Evolutionary conservation across 257 asterid genomes (phyloP).

Genomic region (Solanum piurae): DNA sequence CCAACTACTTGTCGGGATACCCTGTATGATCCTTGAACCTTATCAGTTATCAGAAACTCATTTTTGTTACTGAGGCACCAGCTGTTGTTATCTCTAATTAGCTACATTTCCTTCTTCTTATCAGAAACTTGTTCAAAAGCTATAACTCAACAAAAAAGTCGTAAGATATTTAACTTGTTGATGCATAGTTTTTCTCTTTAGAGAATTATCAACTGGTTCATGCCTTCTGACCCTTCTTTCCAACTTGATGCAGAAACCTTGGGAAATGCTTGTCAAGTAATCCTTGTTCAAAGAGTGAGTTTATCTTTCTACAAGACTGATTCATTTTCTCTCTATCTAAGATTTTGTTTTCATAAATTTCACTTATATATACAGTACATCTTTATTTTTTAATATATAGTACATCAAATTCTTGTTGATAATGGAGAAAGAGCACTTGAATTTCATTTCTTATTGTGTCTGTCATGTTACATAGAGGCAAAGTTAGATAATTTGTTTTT

Average conservation of each 20-base stretch:
- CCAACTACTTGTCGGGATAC: constrained; percentile 28
- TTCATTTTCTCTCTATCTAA: neutral
- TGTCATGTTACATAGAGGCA: neutral
- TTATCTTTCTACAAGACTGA: neutral
- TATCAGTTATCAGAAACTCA: no score
- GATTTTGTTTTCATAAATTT: no score
- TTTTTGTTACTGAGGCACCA: neutral
- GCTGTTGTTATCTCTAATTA: neutral
- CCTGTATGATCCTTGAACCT: constrained; percentile 20
- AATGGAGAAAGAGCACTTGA: neutral
- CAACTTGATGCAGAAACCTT: constrained; percentile 17
- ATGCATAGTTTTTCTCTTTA: neutral
- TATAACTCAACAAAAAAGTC: constrained; percentile 5
- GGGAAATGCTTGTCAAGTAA: constrained; percentile 14
- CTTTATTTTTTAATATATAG: no score
- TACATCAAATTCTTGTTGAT: neutral
- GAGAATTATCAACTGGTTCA: neutral
- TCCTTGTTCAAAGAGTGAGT: constrained; percentile 30
- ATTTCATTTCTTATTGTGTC: neutral
- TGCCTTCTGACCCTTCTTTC: neutral
- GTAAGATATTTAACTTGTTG: constrained; percentile 19
- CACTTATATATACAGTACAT: no score
- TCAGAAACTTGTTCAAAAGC: constrained; percentile 61
- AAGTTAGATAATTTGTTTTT: neutral
- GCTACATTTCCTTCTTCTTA: neutral